Conservation (phyloP, 2,329 filamentous ascomycete species). For the Pseudogymnoascus sp. region DNA sequence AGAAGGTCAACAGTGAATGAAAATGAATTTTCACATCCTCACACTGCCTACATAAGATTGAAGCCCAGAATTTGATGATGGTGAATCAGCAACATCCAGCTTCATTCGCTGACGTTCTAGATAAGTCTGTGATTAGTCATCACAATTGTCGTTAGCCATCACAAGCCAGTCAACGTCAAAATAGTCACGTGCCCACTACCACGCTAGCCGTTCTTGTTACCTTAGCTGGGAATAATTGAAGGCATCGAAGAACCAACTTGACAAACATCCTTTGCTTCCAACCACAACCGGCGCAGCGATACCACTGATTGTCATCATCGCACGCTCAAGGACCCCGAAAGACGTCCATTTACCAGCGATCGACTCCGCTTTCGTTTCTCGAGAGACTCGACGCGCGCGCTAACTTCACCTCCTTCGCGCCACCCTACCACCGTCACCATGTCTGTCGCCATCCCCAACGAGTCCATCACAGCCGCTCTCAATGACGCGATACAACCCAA, state of each 20-base stretch:
- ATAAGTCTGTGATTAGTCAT: neutral
- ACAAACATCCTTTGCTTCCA: neutral
- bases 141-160: neutral
- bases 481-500: slow-evolving; percentile 80
- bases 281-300: neutral
- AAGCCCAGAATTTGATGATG: neutral
- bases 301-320: neutral
- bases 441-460: slow-evolving; percentile 66
- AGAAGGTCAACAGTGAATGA: neutral
- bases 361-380: neutral
- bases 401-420: neutral
- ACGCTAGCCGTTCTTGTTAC: neutral
- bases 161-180: neutral
- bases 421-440: slow-evolving; percentile 40
- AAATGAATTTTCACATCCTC: neutral
- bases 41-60: neutral
- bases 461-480: slow-evolving; percentile 77
- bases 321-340: neutral
- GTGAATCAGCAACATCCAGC: neutral
- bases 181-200: neutral
- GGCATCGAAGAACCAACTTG: neutral
- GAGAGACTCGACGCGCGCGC: neutral
- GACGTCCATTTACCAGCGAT: neutral
- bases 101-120: neutral
- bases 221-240: slow-evolving; percentile 1